phyloP scores from a whole-genome alignment of 2,329 filamentous ascomycete genomes.

The Claviceps fusiformis region DNA sequence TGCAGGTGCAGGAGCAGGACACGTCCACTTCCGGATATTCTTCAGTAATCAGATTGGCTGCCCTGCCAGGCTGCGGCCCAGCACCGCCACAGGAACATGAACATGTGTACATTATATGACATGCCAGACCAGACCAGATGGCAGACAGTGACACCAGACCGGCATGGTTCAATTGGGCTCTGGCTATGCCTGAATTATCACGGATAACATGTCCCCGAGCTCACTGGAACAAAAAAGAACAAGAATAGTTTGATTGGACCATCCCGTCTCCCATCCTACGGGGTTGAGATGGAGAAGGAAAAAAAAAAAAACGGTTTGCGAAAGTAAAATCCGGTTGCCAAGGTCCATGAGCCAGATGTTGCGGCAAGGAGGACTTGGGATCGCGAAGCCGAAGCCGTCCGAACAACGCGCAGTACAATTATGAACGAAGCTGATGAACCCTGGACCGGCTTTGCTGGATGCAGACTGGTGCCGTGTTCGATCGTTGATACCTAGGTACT shows the following conservation, averaged over 20 bases:
- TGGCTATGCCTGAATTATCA: no score
- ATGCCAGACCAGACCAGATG: no score
- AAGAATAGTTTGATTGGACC: no score
- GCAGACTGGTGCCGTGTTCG: not conserved
- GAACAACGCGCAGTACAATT: not conserved
- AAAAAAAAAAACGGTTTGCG: no score
- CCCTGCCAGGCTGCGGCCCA: not conserved
- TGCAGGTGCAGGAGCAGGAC: not conserved
- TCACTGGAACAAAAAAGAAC: no score
- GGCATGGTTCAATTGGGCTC: no score
- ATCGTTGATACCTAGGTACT: no score
- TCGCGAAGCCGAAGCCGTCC: not conserved
- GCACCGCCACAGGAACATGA: not conserved
- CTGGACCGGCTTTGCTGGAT: not conserved
- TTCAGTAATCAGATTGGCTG: not conserved
- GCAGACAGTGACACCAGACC: no score
- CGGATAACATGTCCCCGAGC: no score
- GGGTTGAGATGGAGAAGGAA: not conserved
- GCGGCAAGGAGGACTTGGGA: not conserved
- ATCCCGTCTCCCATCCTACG: no score
- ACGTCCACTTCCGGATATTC: not conserved
- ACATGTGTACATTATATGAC: no score
- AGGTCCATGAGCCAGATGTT: not conserved
- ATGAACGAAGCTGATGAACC: not conserved
- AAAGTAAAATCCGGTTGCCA: no score